Conservation (phyloP, 768 basidiomycete species). For the Phaeolepiota aurea region DNA sequence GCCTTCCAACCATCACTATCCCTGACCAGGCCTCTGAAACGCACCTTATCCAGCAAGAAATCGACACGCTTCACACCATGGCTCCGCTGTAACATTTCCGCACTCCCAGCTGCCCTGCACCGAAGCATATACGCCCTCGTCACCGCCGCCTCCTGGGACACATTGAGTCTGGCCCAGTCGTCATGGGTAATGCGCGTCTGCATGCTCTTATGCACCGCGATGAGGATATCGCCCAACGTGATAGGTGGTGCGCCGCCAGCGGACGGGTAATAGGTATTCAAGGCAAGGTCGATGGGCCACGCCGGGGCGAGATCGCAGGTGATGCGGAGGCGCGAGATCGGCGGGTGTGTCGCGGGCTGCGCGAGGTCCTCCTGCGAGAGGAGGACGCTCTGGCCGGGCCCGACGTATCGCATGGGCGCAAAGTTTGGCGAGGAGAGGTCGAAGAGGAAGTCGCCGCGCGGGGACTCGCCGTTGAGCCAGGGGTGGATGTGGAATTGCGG, state of each 20-base stretch:
- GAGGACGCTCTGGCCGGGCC: conserved; percentile 25
- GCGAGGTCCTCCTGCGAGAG: conserved; percentile 37
- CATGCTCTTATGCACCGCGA: conserved; percentile 4
- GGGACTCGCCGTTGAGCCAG: conserved; percentile 42
- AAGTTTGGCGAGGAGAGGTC: conserved; percentile 45
- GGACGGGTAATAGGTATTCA: conserved; percentile 15
- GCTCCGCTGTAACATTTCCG: conserved; percentile 3
- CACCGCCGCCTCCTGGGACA: background rate
- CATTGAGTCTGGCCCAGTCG: conserved; percentile 5
- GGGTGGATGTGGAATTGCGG: conserved; percentile 34
- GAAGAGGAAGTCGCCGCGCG: conserved; percentile 39
- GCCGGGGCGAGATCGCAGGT: conserved; percentile 44
- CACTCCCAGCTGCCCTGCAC: background rate
- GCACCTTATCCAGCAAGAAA: conserved; percentile 7
- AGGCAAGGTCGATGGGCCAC: conserved; percentile 55
- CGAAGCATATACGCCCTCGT: conserved; percentile 6
- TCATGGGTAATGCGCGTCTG: conserved; percentile 6
- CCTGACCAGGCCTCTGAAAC: conserved; percentile 8
- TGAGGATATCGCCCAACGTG: conserved; percentile 6
- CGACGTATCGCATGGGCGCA: conserved; percentile 30
- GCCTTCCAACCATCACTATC: conserved; percentile 1
- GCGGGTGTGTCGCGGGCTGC: conserved; percentile 49
- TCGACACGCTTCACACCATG: conserved; percentile 9
- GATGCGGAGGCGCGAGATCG: conserved; percentile 46
- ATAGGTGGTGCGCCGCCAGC: conserved; percentile 8